Evolutionary conservation across 2,329 filamentous ascomycete species (phyloP).

Genomic region (Claviceps purpurea): DNA sequence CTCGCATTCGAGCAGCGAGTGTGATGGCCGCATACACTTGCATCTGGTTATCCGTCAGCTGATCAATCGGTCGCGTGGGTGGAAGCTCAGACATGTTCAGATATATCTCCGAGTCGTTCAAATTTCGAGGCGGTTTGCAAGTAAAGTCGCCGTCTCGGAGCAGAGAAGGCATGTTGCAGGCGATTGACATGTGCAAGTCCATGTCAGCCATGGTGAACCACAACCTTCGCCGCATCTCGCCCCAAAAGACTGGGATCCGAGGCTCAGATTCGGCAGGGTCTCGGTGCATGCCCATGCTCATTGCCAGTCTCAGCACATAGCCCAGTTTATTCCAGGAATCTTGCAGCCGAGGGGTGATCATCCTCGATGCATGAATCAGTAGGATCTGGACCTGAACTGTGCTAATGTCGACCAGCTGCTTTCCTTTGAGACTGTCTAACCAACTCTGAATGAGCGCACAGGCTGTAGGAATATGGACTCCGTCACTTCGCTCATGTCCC

Average conservation of each 20-base stretch:
- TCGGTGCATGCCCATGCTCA: slow-evolving; percentile 45
- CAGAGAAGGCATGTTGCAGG: slow-evolving; percentile 36
- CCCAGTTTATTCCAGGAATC: slow-evolving; percentile 43
- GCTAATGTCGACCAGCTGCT: slow-evolving; percentile 37
- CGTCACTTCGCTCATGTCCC: slow-evolving; percentile 35
- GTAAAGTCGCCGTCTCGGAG: slow-evolving; percentile 41
- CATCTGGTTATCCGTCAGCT: slow-evolving; percentile 38
- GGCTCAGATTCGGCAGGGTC: slow-evolving; percentile 40
- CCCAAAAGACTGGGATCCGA: slow-evolving; percentile 35
- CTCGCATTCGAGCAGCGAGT: slow-evolving; percentile 33
- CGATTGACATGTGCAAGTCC: slow-evolving; percentile 40
- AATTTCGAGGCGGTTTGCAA: slow-evolving; percentile 37
- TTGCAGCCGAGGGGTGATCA: slow-evolving; percentile 37
- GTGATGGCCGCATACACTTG: slow-evolving; percentile 41
- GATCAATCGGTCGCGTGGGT: slow-evolving; percentile 34
- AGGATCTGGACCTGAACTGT: slow-evolving; percentile 41
- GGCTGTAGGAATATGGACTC: slow-evolving; percentile 43
- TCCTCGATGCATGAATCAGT: slow-evolving; percentile 37
- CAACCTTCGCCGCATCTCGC: slow-evolving; percentile 39
- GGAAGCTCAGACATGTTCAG: slow-evolving; percentile 36
- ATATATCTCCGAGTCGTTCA: slow-evolving; percentile 37
- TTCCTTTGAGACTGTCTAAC: slow-evolving; percentile 38
- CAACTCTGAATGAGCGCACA: slow-evolving; percentile 40
- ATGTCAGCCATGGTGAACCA: slow-evolving; percentile 46
- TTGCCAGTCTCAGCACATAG: slow-evolving; percentile 40